Evolutionary conservation across 2,329 filamentous ascomycete species (phyloP).

Genomic region (Clarireedia paspali): DNA sequence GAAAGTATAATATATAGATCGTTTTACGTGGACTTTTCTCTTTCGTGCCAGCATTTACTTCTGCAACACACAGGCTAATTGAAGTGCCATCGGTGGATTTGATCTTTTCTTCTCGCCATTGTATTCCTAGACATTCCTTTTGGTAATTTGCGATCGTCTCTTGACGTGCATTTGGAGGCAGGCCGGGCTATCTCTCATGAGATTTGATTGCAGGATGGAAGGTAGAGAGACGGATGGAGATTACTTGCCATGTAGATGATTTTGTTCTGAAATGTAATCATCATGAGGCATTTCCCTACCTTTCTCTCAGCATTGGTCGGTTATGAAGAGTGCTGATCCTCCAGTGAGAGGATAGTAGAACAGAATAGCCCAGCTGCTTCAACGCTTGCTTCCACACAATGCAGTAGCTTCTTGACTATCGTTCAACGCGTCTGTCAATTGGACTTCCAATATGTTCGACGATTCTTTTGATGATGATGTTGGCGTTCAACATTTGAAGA

Average conservation of each 20-base stretch:
- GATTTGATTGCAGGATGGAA: not conserved
- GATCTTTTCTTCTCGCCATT: slow-evolving; percentile 58
- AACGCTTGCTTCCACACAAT: not conserved
- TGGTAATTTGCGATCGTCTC: slow-evolving; percentile 61
- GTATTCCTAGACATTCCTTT: slow-evolving; percentile 49
- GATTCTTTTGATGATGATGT: not conserved
- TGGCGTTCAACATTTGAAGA: not conserved
- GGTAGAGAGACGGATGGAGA: not conserved
- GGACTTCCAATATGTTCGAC: not conserved
- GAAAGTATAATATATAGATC: slow-evolving; percentile 49
- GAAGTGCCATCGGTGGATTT: slow-evolving; percentile 56
- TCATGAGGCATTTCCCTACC: slow-evolving; percentile 46
- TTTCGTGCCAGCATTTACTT: slow-evolving; percentile 9
- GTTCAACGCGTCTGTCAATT: not conserved
- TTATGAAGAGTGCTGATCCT: not conserved
- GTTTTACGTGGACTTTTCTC: slow-evolving; percentile 10
- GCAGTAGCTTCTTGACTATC: not conserved
- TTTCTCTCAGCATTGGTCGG: slow-evolving; percentile 1
- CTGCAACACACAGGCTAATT: slow-evolving; percentile 48
- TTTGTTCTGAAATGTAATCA: slow-evolving; percentile 10
- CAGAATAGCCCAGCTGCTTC: not conserved
- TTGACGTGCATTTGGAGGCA: slow-evolving; percentile 62
- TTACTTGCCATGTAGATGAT: slow-evolving; percentile 8
- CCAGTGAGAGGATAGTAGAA: not conserved
- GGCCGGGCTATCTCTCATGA: slow-evolving; percentile 61